A percentile compares a stretch with the other conserved stretches of the same genome.
Evolutionary conservation across 331 rosid species (phyloP).

Genomic region (Malus hybrid): DNA sequence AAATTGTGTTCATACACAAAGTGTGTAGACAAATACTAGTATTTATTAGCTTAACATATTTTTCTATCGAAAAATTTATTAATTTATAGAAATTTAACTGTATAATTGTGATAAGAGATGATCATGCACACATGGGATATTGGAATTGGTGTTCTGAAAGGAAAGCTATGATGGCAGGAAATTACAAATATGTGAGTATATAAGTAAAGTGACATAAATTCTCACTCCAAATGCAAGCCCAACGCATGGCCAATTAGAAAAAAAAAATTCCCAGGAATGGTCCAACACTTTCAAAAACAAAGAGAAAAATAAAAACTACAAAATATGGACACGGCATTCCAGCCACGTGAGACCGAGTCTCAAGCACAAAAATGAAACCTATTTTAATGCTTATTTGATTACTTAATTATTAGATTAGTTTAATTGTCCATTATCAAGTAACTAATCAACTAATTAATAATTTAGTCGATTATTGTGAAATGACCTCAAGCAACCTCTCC

Average conservation of each 20-base stretch:
- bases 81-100: no score
- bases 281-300: neutral
- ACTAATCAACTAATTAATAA: neutral
- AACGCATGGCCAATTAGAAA: slow-evolving; percentile 5
- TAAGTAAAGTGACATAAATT: neutral
- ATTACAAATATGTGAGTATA: neutral
- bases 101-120: neutral
- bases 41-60: no score
- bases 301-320: neutral
- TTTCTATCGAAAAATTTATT: no score
- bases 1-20: no score
- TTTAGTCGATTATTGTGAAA: neutral
- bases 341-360: slow-evolving; percentile 11
- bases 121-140: neutral
- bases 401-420: neutral
- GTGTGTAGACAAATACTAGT: neutral
- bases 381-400: no score
- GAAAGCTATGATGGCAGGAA: neutral
- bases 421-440: neutral
- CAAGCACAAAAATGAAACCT: no score
- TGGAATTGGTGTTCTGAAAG: neutral
- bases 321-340: slow-evolving; percentile 8
- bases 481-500: neutral
- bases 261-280: neutral
- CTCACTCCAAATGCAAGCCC: neutral